Evolutionary conservation across 2,329 filamentous ascomycete genomes (phyloP), one percentile per base, ranked within the genome.

Genomic region (Aspergillus sp.): DNA sequence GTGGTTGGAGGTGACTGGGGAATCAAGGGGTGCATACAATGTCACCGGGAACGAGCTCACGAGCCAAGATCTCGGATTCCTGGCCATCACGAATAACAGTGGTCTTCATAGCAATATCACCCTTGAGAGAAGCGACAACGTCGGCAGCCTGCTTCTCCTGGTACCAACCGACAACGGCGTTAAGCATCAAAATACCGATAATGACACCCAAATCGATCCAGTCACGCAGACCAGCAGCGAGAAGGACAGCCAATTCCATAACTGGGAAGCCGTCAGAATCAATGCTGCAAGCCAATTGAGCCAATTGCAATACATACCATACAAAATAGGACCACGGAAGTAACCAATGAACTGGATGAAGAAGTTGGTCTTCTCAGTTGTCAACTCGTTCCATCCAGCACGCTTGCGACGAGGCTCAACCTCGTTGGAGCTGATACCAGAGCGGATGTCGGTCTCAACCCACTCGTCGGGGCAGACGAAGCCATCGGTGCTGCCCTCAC

Each of bases 161-260:
- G 67, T 88, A 88, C 80, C 84, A 88, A 74, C 85, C 85, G 65
- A 88, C 85, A 51, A 83, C 71, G 53, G 85, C 85, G 72, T 89
- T 89, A 50, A 89, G 81, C 62, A 83, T 57, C 44, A 89, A 72
- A 67, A 89, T 88, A 74, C 78, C 85, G 58, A 83, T 79, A 65
- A 88, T 88, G 66, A 89, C 83, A 77, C 83, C 84, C 55, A 88
- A 78, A 72, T 89, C 85, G 52, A 87, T 77, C 84, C 84, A 88
- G 69, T 86, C 83, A 64, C 78, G 76, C 51, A 89, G 81, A 78
- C 84, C 85, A 62, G 82, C 82, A 56, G 85, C 83, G 58, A 89
- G 74, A 42, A 86, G 70, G 60, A 85, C 85, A 71, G 85, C 85
- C 61, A 86, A 64, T 77, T 88, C 84, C 85, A 88, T 88, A 65